Evolutionary conservation across 331 rosid species (phyloP).

Genomic region (Pyrus hybrid): DNA sequence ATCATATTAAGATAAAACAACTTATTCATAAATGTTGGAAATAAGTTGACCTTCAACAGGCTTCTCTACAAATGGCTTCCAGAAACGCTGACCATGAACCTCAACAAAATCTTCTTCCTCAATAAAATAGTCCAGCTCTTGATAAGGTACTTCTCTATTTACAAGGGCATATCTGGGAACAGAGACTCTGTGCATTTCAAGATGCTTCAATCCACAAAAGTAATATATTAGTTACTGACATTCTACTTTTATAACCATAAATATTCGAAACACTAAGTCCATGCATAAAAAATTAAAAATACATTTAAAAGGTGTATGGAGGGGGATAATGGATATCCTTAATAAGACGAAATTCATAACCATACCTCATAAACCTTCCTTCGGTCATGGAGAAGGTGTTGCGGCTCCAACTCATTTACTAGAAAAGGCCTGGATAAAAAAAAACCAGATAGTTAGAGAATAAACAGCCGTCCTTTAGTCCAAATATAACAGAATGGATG

Average conservation of each 20-base stretch:
- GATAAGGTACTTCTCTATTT: conserved; percentile 68
- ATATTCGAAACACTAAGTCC: not conserved
- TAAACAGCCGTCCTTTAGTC: not conserved
- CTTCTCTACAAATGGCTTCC: conserved; percentile 99
- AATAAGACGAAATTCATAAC: conserved; percentile 6
- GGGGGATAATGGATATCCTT: not conserved
- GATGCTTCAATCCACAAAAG: conserved; percentile 54
- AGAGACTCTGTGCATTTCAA: conserved; percentile 69
- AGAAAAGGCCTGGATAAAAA: conserved; percentile 76
- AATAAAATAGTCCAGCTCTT: conserved; percentile 72
- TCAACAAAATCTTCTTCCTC: conserved; percentile 99
- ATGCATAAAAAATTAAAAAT: conserved; percentile 18
- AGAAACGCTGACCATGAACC: conserved; percentile 77
- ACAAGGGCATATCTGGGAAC: conserved; percentile 96
- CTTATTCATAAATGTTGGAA: conserved; percentile 9
- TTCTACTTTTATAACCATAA: conserved; percentile 1
- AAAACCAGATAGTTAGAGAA: not conserved
- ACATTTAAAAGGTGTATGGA: not conserved
- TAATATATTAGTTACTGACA: conserved; percentile 12
- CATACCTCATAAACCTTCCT: conserved; percentile 91
- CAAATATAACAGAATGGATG: not conserved
- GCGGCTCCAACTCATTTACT: conserved; percentile 90
- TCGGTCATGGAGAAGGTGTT: conserved; percentile 94
- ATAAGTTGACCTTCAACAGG: conserved; percentile 82
- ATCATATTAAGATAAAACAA: conserved; percentile 1